Evolutionary conservation across 2,329 filamentous ascomycete genomes (phyloP), one percentile per base, ranked within the genome.

Genomic region (Phyllosticta paracitricarpa): DNA sequence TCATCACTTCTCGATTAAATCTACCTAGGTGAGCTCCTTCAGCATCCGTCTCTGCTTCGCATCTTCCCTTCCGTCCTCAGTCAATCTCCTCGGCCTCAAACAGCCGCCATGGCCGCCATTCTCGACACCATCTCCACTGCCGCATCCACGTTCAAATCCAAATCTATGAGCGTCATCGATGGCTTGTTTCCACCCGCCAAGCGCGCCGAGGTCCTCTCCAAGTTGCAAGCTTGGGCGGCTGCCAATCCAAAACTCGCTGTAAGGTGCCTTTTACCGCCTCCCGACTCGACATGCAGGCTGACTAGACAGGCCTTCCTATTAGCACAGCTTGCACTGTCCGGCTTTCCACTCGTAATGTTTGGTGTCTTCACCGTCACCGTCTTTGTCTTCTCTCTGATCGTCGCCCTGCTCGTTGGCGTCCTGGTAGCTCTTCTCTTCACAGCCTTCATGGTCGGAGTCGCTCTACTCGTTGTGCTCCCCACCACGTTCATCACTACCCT

Each of bases 221-320:
- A 76, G 54, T 72, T 82, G 28, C 76, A 78, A 40, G 70, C 75
- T 4, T 87, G 89, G 68, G 84, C 86, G 17, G 73, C 79, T 5
- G 76, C 81, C 56, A 86, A 87, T 61, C 90, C 90, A 2, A 76
- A 90, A 64, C 76, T 91, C 53, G 85, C 88, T 61, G 88, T 90
- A 78, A 24, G 85, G 54, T 30, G 22, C 51, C 35, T 17, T 6
- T n/a, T 4, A 54, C 53, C 52, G 24, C 24, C 35, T 19, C 12
- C 5, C 28, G 4, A n/a, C 24, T 24, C 51, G 56, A 19, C 19
- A 22, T 56, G n/a, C 25, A 40, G 40, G 54, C 59, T 65, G 35
- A 68, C 61, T 8, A 19, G 1, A 2, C 35, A 90, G 88, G 83
- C 85, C 62, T 89, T 94, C 71, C 70, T 91, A 62, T 74, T 82